Evolutionary conservation across 805 yeast genomes (phyloP).

Genomic region (Yamadazyma ubonensis): DNA sequence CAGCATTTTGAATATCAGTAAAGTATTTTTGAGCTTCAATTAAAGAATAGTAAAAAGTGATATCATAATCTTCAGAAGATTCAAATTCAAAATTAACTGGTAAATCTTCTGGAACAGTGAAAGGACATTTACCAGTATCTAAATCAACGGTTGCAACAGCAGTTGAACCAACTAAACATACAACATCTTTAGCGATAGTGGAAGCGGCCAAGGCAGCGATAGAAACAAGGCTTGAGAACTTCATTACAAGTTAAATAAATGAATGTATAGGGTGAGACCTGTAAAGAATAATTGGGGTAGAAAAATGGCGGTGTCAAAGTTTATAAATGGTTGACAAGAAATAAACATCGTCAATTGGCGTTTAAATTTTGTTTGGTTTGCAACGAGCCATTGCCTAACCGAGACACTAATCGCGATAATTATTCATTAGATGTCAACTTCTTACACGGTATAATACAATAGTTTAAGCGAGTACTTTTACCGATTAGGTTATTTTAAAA

Average conservation of each 20-base stretch:
- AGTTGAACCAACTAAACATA: slow-evolving; percentile 34
- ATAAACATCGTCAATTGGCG: slow-evolving; percentile 8
- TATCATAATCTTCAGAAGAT: slow-evolving; percentile 29
- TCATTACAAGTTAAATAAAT: slow-evolving; percentile 11
- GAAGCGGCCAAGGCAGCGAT: slow-evolving; percentile 18
- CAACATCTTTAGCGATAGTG: slow-evolving; percentile 31
- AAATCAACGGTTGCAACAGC: slow-evolving; percentile 37
- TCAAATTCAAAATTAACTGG: slow-evolving; percentile 27
- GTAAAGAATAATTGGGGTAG: slow-evolving; percentile 2
- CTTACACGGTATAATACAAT: slow-evolving; percentile 3
- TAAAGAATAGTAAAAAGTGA: slow-evolving; percentile 33
- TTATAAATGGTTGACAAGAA: slow-evolving; percentile 3
- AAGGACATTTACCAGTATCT: slow-evolving; percentile 40
- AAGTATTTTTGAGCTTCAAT: slow-evolving; percentile 25
- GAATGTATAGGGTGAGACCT: slow-evolving; percentile 11
- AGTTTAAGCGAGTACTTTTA: neutral
- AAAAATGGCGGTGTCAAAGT: neutral
- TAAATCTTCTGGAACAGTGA: slow-evolving; percentile 28
- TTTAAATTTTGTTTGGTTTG: neutral
- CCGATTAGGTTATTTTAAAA: slow-evolving; percentile 2
- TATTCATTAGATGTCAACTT: neutral
- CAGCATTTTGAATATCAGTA: slow-evolving; percentile 34
- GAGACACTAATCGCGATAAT: slow-evolving; percentile 3
- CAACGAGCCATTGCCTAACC: slow-evolving; percentile 5
- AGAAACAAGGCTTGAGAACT: slow-evolving; percentile 12